Conservation (phyloP, 768 basidiomycete species). For the Mycena latifolia region DNA sequence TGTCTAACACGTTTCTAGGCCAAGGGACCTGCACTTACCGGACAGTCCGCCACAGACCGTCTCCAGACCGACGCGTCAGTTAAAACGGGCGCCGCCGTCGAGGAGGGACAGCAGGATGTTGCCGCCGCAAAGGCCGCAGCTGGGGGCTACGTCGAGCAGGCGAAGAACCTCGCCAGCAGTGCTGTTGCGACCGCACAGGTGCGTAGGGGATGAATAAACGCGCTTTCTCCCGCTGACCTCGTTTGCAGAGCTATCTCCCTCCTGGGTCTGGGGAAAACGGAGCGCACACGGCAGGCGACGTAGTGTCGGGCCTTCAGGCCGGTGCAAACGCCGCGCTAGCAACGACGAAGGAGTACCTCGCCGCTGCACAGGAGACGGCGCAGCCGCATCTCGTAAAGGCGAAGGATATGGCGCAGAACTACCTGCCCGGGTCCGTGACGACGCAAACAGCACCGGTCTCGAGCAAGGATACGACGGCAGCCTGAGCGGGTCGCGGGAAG, state of each 20-base stretch:
- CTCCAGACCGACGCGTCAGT: conserved; percentile 49
- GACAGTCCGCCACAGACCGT: conserved; percentile 50
- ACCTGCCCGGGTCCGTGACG: conserved; percentile 42
- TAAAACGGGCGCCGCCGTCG: conserved; percentile 66
- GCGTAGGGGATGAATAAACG: neutral
- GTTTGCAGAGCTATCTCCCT: conserved; percentile 38
- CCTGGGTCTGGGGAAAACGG: conserved; percentile 31
- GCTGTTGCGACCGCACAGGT: conserved; percentile 63
- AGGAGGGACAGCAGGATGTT: conserved; percentile 66
- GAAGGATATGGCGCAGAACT: conserved; percentile 52
- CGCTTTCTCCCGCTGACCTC: neutral
- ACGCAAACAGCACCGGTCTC: conserved; percentile 35
- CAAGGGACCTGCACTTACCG: conserved; percentile 48
- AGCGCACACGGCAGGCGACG: conserved; percentile 33
- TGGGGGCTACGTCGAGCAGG: conserved; percentile 66
- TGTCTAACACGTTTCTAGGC: conserved; percentile 19
- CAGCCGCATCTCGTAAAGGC: conserved; percentile 57
- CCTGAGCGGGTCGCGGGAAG: neutral
- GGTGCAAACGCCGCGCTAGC: conserved; percentile 45
- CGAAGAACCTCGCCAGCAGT: conserved; percentile 58
- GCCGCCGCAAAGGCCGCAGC: conserved; percentile 59
- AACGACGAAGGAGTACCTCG: conserved; percentile 45
- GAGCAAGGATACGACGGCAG: conserved; percentile 2
- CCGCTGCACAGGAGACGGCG: conserved; percentile 43
- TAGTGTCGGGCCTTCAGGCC: conserved; percentile 48